Percentiles rank a stretch among this genome's conserved stretches.
These are phyloP conservation scores for Neltuma alba DNA, from an alignment of 306 rosid genomes.

Conservation along the genomic window DNA sequence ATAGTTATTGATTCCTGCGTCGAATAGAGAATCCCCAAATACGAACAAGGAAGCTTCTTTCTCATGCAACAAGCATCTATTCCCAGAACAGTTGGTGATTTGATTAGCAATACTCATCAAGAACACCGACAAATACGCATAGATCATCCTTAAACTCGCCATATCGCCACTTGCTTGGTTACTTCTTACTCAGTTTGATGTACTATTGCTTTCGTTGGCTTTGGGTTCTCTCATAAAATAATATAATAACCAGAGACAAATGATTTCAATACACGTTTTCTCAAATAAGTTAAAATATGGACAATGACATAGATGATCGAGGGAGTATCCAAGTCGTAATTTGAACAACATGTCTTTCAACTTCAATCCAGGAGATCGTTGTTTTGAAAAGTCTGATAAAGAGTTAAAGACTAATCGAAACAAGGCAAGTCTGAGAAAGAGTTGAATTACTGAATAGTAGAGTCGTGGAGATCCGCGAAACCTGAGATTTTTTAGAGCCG, in stretches of 20 bases:
- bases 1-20: constrained; percentile 57
- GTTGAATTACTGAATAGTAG: no score
- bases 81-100: not conserved
- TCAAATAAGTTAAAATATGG: not conserved
- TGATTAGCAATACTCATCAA: not conserved
- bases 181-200: not conserved
- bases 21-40: constrained; percentile 63
- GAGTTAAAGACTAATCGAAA: no score
- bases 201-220: not conserved
- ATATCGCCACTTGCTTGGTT: not conserved
- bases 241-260: not conserved
- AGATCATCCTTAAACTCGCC: not conserved
- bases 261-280: not conserved
- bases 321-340: no score
- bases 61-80: not conserved
- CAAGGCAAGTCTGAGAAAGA: no score
- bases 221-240: not conserved
- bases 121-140: not conserved
- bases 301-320: not conserved
- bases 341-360: no score
- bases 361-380: no score
- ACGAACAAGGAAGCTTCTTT: constrained; percentile 40
- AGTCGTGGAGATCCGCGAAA: no score
- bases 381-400: no score
- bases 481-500: no score